A percentile compares a stretch with the other conserved stretches of the same genome.
Evolutionary conservation across 169 alveolate genomes (phyloP).

Genomic region (Plasmodium malariae): DNA sequence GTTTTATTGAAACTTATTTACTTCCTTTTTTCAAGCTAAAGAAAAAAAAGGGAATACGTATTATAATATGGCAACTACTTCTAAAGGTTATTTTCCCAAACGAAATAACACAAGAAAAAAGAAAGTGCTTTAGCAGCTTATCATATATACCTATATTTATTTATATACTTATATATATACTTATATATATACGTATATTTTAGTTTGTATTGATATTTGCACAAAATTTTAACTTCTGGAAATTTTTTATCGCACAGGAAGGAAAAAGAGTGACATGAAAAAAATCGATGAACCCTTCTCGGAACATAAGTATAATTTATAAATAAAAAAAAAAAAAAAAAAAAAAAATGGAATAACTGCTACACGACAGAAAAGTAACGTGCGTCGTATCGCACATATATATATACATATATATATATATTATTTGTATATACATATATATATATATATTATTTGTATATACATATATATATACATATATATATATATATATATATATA

Average conservation of each 20-base stretch:
- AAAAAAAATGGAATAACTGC: not conserved
- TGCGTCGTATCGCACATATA: not conserved
- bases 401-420: not conserved
- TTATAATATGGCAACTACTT: slow-evolving; percentile 5
- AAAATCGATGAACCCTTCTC: slow-evolving; percentile 53
- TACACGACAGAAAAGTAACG: not conserved
- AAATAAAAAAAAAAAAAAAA: not conserved
- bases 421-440: not conserved
- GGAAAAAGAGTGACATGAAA: slow-evolving; percentile 51
- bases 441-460: no score
- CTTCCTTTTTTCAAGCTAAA: not conserved
- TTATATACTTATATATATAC: not conserved
- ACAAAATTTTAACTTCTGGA: not conserved
- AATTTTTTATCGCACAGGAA: slow-evolving; percentile 14
- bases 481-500: not conserved
- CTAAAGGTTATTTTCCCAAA: slow-evolving; percentile 2
- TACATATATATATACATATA: not conserved
- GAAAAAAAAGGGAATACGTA: not conserved
- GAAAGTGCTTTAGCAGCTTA: not conserved
- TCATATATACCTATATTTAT: not conserved
- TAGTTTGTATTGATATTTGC: not conserved
- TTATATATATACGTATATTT: not conserved
- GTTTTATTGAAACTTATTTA: not conserved
- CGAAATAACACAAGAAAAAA: not conserved
- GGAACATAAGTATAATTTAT: slow-evolving; percentile 11